These are phyloP conservation scores for Lindgomyces ingoldianus DNA, from an alignment of 495 filamentous ascomycete species.

Conservation along the genomic window DNA sequence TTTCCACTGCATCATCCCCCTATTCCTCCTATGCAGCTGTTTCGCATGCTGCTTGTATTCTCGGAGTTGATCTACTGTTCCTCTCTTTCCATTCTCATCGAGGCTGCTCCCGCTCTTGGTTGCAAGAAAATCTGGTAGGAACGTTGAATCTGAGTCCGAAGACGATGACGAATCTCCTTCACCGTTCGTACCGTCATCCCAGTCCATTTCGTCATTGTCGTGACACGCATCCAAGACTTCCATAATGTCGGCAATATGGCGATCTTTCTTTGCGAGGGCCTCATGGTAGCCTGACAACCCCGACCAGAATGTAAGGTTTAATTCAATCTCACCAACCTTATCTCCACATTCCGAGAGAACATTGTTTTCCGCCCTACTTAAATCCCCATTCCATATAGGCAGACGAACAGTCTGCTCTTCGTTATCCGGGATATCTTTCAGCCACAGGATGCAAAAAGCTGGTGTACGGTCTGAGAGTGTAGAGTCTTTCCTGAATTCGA, in stretches of 20 bases:
- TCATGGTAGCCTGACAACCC: constrained; percentile 61
- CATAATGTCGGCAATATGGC: constrained; percentile 57
- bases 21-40: constrained; percentile 48
- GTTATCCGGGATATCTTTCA: constrained; percentile 65
- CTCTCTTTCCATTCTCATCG: constrained; percentile 43
- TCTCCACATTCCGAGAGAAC: constrained; percentile 45
- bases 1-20: constrained; percentile 54
- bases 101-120: constrained; percentile 25
- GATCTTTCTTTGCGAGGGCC: constrained; percentile 52
- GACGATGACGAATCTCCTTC: constrained; percentile 17
- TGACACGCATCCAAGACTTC: constrained; percentile 63
- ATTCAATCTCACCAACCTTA: constrained; percentile 57
- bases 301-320: constrained; percentile 57
- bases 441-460: constrained; percentile 67
- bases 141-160: constrained; percentile 13
- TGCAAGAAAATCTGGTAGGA: constrained; percentile 6
- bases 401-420: constrained; percentile 57
- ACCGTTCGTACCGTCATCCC: constrained; percentile 35
- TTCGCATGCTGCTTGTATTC: constrained; percentile 49
- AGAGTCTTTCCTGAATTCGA: constrained; percentile 60
- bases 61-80: constrained; percentile 46
- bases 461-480: constrained; percentile 55
- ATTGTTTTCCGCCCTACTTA: constrained; percentile 39
- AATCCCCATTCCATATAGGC: constrained; percentile 53
- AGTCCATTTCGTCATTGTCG: constrained; percentile 53